A percentile compares a stretch with the other conserved stretches of the same genome.
phyloP scores from a whole-genome alignment of 2,329 filamentous ascomycete genomes.

The Ophiostoma montium region DNA sequence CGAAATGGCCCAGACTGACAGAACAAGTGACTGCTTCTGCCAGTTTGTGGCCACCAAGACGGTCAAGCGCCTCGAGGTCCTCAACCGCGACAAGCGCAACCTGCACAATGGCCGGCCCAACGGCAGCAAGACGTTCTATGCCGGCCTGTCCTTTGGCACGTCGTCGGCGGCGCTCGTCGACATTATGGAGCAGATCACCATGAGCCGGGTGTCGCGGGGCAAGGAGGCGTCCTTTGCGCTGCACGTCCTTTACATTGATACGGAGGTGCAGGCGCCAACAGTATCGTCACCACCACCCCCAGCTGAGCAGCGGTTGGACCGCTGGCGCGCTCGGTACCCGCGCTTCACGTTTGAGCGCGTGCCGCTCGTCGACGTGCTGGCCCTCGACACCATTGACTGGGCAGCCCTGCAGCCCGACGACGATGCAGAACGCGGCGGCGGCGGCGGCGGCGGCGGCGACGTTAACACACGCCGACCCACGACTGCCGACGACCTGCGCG shows the following conservation, averaged over 20 bases:
- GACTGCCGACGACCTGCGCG: conserved; percentile 32
- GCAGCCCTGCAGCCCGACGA: conserved; percentile 21
- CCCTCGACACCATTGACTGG: conserved; percentile 39
- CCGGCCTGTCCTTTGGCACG: conserved; percentile 71
- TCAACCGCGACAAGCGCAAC: conserved; percentile 31
- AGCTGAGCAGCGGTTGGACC: conserved; percentile 28
- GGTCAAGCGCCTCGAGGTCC: conserved; percentile 51
- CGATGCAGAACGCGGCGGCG: neutral
- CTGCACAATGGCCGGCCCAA: conserved; percentile 7
- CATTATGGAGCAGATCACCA: conserved; percentile 56
- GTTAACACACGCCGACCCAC: conserved; percentile 6
- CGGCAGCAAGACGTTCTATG: conserved; percentile 41
- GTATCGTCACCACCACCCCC: conserved; percentile 19
- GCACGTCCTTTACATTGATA: conserved; percentile 42
- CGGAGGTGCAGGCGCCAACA: conserved; percentile 17
- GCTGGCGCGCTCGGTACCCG: conserved; percentile 48
- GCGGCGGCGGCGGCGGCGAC: no score
- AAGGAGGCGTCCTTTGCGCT: conserved; percentile 55
- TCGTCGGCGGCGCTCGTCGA: conserved; percentile 69
- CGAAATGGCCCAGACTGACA: no score
- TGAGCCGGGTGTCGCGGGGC: conserved; percentile 49
- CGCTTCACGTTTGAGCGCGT: conserved; percentile 48
- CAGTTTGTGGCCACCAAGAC: conserved; percentile 67
- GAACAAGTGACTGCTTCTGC: conserved; percentile 56
- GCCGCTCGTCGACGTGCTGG: conserved; percentile 49